A percentile compares a stretch with the other conserved stretches of the same genome.
phyloP scores from a whole-genome alignment of 352 stramenopile genomes.

The Globisporangium nagaii region DNA sequence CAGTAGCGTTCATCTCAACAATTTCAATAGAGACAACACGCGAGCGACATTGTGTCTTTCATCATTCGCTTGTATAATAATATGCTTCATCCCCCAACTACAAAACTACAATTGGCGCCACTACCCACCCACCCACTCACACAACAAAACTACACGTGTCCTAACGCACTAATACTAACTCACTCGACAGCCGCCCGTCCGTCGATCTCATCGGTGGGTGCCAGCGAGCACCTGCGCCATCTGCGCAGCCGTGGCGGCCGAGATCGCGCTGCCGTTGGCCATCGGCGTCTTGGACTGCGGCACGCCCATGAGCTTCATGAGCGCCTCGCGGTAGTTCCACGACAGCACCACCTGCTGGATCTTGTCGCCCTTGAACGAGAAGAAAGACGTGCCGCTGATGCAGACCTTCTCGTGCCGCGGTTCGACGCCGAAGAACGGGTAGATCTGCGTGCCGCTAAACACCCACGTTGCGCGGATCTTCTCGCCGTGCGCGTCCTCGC shows the following conservation, averaged over 20 bases:
- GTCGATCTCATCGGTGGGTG: conserved; percentile 19
- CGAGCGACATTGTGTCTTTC: no score
- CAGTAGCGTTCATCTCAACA: no score
- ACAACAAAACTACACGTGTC: no score
- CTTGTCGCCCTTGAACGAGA: conserved; percentile 73
- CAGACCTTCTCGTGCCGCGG: conserved; percentile 74
- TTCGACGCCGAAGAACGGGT: conserved; percentile 61
- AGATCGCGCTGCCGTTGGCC: conserved; percentile 14
- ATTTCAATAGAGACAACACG: no score
- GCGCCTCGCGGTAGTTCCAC: conserved; percentile 69
- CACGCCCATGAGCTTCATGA: conserved; percentile 70
- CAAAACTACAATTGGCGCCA: no score
- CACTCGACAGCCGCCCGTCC: no score
- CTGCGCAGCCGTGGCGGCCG: not conserved
- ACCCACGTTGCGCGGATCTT: conserved; percentile 71
- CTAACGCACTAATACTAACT: no score
- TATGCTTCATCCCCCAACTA: no score
- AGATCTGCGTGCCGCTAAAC: conserved; percentile 78
- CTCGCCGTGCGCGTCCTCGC: conserved; percentile 46
- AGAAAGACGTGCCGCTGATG: conserved; percentile 71
- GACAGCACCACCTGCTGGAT: conserved; percentile 67
- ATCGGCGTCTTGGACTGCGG: conserved; percentile 20
- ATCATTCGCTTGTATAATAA: no score
- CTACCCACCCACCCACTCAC: no score
- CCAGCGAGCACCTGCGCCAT: conserved; percentile 6